A percentile compares a stretch with the other conserved stretches of the same genome.
These are phyloP conservation scores for Platanthera guangdongensis DNA, from an alignment of 106 monocot genomes.

Conservation along the genomic window DNA sequence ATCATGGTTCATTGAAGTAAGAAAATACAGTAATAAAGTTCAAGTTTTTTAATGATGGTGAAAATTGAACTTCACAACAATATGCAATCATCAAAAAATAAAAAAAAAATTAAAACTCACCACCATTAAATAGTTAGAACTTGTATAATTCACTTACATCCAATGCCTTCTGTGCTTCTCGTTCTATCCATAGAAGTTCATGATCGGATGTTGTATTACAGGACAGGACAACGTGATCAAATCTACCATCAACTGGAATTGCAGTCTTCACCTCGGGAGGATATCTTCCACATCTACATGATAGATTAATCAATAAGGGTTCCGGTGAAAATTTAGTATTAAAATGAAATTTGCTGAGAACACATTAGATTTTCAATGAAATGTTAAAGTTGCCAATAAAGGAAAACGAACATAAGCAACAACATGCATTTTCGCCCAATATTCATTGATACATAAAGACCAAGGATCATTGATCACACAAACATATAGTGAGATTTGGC, in stretches of 20 bases:
- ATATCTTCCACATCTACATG: constrained; percentile 41
- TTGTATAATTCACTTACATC: constrained; percentile 22
- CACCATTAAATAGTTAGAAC: neutral
- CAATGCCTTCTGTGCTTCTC: constrained; percentile 42
- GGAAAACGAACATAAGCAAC: too few relatives aligned
- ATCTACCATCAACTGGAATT: constrained; percentile 53
- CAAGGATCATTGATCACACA: too few relatives aligned
- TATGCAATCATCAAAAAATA: neutral
- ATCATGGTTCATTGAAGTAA: neutral
- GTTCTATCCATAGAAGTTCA: constrained; percentile 43
- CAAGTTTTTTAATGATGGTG: neutral
- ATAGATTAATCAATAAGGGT: neutral
- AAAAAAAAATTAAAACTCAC: neutral
- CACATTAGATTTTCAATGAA: too few relatives aligned
- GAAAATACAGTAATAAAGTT: neutral
- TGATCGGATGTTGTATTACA: constrained; percentile 47
- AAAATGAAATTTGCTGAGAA: too few relatives aligned
- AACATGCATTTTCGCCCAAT: too few relatives aligned
- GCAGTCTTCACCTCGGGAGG: constrained; percentile 51
- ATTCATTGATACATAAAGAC: too few relatives aligned
- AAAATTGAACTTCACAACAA: neutral
- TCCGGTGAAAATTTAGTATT: too few relatives aligned
- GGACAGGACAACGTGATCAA: constrained; percentile 53
- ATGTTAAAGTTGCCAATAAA: too few relatives aligned
- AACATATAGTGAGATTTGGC: too few relatives aligned